Conservation (phyloP, 345 rosid species). For the Gossypium anomalum region DNA sequence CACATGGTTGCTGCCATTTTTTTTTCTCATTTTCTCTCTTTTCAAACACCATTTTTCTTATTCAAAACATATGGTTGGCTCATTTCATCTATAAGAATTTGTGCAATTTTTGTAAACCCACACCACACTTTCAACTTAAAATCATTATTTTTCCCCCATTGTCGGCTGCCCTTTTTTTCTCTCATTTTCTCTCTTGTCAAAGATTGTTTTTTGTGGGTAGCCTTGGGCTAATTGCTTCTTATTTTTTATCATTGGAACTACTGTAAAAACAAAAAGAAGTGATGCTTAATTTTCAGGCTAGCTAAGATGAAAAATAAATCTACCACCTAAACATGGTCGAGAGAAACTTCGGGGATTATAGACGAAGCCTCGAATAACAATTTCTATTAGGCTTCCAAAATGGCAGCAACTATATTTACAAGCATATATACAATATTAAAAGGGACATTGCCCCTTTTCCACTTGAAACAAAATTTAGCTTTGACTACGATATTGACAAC, state of each 20-base stretch:
- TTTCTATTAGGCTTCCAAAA: neutral
- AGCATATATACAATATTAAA: neutral
- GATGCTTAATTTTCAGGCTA: neutral
- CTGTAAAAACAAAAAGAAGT: neutral
- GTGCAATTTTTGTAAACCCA: too few species aligned
- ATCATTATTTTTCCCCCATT: too few species aligned
- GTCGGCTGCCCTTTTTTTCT: too few species aligned
- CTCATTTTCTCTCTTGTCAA: too few species aligned
- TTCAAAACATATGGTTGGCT: too few species aligned
- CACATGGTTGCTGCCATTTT: too few species aligned
- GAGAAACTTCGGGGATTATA: neutral
- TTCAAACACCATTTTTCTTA: too few species aligned
- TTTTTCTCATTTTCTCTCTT: too few species aligned
- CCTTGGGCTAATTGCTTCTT: too few species aligned
- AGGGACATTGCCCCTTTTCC: neutral
- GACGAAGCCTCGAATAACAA: neutral
- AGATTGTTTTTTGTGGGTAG: too few species aligned
- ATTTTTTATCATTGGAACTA: neutral
- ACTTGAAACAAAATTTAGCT: neutral
- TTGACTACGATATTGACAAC: neutral
- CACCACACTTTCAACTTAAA: too few species aligned
- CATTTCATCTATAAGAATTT: too few species aligned
- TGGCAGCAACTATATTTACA: neutral
- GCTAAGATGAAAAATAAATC: neutral
- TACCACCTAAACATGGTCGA: neutral